phyloP scores from a whole-genome alignment of 352 stramenopile genomes.

The Globisporangium splendens region DNA sequence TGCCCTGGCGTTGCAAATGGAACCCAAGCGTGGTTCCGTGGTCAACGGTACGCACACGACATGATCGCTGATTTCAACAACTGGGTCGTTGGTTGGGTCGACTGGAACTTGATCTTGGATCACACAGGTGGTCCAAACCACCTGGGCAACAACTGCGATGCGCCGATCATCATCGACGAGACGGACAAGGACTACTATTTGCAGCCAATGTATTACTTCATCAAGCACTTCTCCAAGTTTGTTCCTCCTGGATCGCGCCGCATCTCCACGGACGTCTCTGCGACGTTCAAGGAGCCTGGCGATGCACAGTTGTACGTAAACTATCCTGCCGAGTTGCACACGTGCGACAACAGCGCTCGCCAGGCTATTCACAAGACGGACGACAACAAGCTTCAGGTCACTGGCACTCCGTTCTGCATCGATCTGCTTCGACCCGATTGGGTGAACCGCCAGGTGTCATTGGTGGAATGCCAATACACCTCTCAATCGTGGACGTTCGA shows the following conservation, averaged over 20 bases:
- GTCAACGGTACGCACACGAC: slow-evolving; percentile 86
- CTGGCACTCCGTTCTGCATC: slow-evolving; percentile 55
- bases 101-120: slow-evolving; percentile 92
- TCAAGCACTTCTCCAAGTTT: slow-evolving; percentile 90
- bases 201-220: slow-evolving; percentile 90
- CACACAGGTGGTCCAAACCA: slow-evolving; percentile 88
- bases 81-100: slow-evolving; percentile 84
- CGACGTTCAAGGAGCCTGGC: slow-evolving; percentile 47
- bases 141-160: slow-evolving; percentile 70
- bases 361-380: slow-evolving; percentile 52
- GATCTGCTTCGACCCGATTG: slow-evolving; percentile 29
- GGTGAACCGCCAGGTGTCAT: slow-evolving; percentile 51
- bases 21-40: slow-evolving; percentile 74
- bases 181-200: slow-evolving; percentile 63
- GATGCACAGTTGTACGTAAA: slow-evolving; percentile 55
- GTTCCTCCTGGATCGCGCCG: slow-evolving; percentile 71
- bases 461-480: slow-evolving; percentile 72
- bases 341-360: slow-evolving; percentile 65
- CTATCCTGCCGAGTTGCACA: slow-evolving; percentile 56
- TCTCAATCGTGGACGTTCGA: slow-evolving; percentile 60
- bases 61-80: slow-evolving; percentile 91
- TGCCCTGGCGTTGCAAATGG: slow-evolving; percentile 62
- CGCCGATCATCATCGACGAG: slow-evolving; percentile 76
- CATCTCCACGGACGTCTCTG: slow-evolving; percentile 49
- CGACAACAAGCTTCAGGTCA: slow-evolving; percentile 73